These are phyloP conservation scores for Cryptosporidium parvum DNA, from an alignment of 169 alveolate species.

Conservation along the genomic window DNA sequence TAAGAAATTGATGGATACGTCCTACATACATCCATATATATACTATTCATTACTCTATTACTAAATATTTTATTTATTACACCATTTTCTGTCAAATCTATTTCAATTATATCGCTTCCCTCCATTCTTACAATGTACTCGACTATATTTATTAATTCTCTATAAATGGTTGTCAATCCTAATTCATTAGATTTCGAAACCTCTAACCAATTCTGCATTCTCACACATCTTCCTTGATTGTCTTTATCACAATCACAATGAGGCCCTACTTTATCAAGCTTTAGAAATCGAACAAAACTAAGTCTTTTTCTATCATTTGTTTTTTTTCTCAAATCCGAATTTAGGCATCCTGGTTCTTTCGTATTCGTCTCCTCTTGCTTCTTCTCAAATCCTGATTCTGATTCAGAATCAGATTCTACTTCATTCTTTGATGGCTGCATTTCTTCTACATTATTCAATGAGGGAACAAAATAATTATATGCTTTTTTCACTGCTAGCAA, in stretches of 20 bases:
- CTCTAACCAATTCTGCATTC: slow-evolving; percentile 63
- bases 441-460: slow-evolving; percentile 29
- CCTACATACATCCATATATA: slow-evolving; percentile 75
- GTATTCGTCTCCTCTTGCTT: not conserved
- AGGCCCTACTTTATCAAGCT: slow-evolving; percentile 24
- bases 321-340: not conserved
- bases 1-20: slow-evolving; percentile 68
- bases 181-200: slow-evolving; percentile 21
- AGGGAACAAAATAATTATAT: slow-evolving; percentile 52
- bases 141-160: slow-evolving; percentile 25
- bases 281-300: slow-evolving; percentile 21
- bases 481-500: slow-evolving; percentile 51
- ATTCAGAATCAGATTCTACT: not conserved
- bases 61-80: slow-evolving; percentile 24
- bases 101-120: not conserved
- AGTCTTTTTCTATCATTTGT: slow-evolving; percentile 3
- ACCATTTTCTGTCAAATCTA: slow-evolving; percentile 1
- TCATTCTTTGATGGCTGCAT: not conserved
- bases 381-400: not conserved
- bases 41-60: slow-evolving; percentile 53
- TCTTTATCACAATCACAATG: slow-evolving; percentile 63
- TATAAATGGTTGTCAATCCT: slow-evolving; percentile 9
- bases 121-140: slow-evolving; percentile 57
- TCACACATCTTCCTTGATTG: slow-evolving; percentile 41
- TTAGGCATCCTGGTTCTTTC: not conserved